Evolutionary conservation across 2,329 filamentous ascomycete species (phyloP).

Genomic region (Penicillium sp.): DNA sequence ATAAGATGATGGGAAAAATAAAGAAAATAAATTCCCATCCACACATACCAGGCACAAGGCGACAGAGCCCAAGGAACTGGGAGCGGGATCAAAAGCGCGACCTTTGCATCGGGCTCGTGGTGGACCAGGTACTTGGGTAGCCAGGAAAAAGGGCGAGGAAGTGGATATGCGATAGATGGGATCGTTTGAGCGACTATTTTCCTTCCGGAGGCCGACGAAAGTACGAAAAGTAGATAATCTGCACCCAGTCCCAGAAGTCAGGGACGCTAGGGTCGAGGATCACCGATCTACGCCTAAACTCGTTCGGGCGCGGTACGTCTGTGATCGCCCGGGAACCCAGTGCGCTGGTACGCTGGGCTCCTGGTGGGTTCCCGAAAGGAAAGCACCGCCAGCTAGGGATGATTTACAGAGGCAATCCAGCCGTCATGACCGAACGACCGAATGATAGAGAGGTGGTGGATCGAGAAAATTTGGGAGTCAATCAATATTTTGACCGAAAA

Average conservation of each 20-base stretch:
- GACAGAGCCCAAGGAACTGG: slow-evolving; percentile 2
- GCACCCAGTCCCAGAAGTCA: neutral
- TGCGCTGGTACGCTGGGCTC: slow-evolving; percentile 16
- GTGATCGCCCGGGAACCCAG: slow-evolving; percentile 31
- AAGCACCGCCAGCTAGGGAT: slow-evolving; percentile 18
- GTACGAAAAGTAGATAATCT: neutral
- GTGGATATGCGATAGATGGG: neutral
- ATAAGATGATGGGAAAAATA: neutral
- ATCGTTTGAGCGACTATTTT: neutral
- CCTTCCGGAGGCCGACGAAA: neutral
- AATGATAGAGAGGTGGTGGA: no score
- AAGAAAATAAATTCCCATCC: neutral
- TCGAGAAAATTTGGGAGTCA: no score
- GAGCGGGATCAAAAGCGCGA: slow-evolving; percentile 5
- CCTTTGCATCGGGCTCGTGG: slow-evolving; percentile 10
- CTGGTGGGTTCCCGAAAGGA: slow-evolving; percentile 21
- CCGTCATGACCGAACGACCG: neutral
- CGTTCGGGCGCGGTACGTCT: slow-evolving; percentile 23
- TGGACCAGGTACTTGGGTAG: slow-evolving; percentile 21
- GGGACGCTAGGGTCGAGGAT: slow-evolving; percentile 20
- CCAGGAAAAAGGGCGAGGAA: neutral
- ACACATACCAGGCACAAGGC: slow-evolving; percentile 6
- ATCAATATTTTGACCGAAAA: neutral
- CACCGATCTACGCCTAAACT: slow-evolving; percentile 32
- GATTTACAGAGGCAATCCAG: slow-evolving; percentile 7